These are phyloP conservation scores for Cardamine occulta DNA, from an alignment of 345 rosid species.

Conservation along the genomic window DNA sequence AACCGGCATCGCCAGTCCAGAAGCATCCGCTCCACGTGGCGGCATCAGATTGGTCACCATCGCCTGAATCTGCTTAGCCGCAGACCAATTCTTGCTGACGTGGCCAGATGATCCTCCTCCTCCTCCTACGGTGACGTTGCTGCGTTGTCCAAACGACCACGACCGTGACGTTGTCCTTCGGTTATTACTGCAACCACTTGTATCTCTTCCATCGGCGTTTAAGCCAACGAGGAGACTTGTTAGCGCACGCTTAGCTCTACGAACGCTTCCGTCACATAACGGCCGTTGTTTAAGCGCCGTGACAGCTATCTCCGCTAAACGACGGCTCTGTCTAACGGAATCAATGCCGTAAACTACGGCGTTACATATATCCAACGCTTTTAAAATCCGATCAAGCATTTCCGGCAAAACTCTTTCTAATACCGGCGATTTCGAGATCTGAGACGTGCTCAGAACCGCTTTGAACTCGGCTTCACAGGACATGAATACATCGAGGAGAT, in stretches of 20 bases:
- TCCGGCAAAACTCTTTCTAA: constrained; percentile 74
- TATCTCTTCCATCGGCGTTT: constrained; percentile 63
- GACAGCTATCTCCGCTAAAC: constrained; percentile 71
- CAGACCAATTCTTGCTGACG: constrained; percentile 86
- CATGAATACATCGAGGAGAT: constrained; percentile 73
- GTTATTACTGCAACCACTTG: constrained; percentile 36
- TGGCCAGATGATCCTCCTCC: constrained; percentile 55
- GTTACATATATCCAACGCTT: constrained; percentile 77
- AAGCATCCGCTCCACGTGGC: constrained; percentile 74
- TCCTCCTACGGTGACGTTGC: constrained; percentile 32
- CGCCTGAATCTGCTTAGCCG: constrained; percentile 86
- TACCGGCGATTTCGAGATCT: constrained; percentile 73
- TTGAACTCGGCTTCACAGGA: constrained; percentile 96
- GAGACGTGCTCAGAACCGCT: constrained; percentile 62
- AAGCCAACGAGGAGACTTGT: constrained; percentile 48
- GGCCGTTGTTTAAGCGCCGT: constrained; percentile 70
- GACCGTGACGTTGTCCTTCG: constrained; percentile 60
- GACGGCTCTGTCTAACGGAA: constrained; percentile 62
- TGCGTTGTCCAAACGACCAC: constrained; percentile 83
- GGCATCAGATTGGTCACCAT: constrained; percentile 61
- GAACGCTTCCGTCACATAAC: constrained; percentile 75
- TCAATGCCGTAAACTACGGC: constrained; percentile 75
- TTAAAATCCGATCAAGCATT: constrained; percentile 74
- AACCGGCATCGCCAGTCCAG: constrained; percentile 59
- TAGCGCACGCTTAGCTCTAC: constrained; percentile 79